Base-by-base conservation (phyloP, 2,329 filamentous ascomycete genomes). In the Trichoderma sp. region DNA sequence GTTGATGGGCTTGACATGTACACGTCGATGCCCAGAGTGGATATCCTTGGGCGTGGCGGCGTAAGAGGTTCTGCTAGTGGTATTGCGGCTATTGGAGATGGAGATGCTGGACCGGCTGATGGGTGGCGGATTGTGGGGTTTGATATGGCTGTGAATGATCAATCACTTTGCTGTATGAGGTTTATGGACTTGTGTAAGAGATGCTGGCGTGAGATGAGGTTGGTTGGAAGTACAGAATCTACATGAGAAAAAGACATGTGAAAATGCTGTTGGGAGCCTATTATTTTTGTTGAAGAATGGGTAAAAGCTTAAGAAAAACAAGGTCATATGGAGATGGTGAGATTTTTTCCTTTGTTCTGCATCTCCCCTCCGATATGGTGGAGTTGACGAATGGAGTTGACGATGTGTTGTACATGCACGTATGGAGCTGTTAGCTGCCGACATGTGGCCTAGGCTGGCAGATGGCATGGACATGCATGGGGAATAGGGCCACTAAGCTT, bases 351-450 rank as follows among this genome's bases (percentile, higher is more conserved):
- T n/a, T 5, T 14, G 28, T 30, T 34, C 34, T 37, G 52, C 7
- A n/a, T n/a, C 11, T 39, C n/a, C 16, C 16, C 39, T 43, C 39
- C 39, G 39, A 43, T 43, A 43, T n/a, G 10, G 63, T 66, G 63
- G 63, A 58, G 63, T 66, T 46, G 49, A 43, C 46, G 52, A 66
- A 34, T 66, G 63, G 63, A 58, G 63, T 66, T 46, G 49, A 43
- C 46, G 52, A 66, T 66, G 63, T 58, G 63, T 66, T 66, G 63
- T 66, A 66, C 63, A 66, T 66, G 52, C 63, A 66, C 28, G 39
- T 43, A 66, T 66, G 63, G 61, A 65, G 61, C 39, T 49, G 46
- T 4, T 46, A 59, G 13, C 18, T 66, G 28, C 60, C 60, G 60
- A 52, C 60, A 39, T 54, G 8, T 64, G 34, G 46, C 39, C 39